A percentile compares a stretch with the other conserved stretches of the same genome.
Evolutionary conservation across 352 stramenopile genomes (phyloP).

Genomic region (Pythium biforme): DNA sequence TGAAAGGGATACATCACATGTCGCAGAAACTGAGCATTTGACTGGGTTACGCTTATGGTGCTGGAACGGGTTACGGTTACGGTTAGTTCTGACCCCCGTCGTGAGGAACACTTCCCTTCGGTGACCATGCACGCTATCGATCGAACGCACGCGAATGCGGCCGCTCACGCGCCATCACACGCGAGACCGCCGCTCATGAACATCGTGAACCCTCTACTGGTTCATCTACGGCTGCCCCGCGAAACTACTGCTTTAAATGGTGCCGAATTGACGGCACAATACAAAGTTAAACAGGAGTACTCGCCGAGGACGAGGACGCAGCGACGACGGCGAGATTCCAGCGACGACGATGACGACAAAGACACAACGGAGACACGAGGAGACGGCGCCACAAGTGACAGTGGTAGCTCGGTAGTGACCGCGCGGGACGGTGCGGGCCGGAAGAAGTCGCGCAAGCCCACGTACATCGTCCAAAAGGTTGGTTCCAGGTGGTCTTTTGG

Average conservation of each 20-base stretch:
- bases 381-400: not conserved
- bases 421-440: not conserved
- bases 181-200: not conserved
- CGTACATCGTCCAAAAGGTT: conserved; percentile 12
- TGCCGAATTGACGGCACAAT: not conserved
- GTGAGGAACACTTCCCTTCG: not conserved
- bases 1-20: too few relatives aligned
- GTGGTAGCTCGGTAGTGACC: not conserved
- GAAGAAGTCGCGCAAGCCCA: conserved; percentile 12
- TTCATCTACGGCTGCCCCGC: conserved; percentile 5
- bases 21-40: too few relatives aligned
- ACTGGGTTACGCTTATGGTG: too few relatives aligned
- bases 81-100: too few relatives aligned
- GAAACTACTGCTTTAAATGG: not conserved
- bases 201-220: not conserved
- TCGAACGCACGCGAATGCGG: not conserved
- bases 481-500: not conserved
- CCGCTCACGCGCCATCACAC: too few relatives aligned
- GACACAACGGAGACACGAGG: not conserved
- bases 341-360: not conserved
- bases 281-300: not conserved
- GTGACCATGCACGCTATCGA: not conserved
- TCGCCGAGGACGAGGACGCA: not conserved
- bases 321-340: not conserved
- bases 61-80: too few relatives aligned